Base-by-base conservation (phyloP, 495 filamentous ascomycete species). In the Hypomontagnella submonticulosa region DNA sequence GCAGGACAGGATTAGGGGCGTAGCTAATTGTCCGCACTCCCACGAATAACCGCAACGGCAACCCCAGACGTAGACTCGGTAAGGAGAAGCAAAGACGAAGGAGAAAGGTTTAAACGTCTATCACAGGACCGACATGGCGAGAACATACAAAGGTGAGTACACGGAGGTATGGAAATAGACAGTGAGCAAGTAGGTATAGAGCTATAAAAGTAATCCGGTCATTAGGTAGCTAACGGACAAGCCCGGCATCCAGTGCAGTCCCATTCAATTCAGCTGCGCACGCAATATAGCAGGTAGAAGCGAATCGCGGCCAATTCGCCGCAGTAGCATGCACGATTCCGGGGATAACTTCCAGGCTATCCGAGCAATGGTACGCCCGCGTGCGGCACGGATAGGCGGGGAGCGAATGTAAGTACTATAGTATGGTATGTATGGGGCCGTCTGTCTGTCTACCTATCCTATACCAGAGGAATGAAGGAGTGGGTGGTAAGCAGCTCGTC, bases 91-190 rank as follows among this genome's bases (percentile, higher is more conserved):
- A 23, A 16, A 16, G 15, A 23, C 13, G 16, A 16, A 16, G 15
- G 15, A 9, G 16, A 10, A 34, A 18, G 20, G 12, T 33, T 12
- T 33, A 47, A 18, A 19, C 7, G 5, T 30, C n/a, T 37, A 62
- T 41, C 58, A 55, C 32, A 32, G 56, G 37, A 50, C 27, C 27
- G 43, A 43, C 60, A 54, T 62, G 42, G 50, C 40, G 41, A 30
- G 33, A 13, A 40, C 15, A 38, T 27, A 47, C 11, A 20, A 18
- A 34, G 41, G 7, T 20, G 10, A 38, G 18, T n/a, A n/a, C 20
- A 27, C 23, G 23, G 23, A 27, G 6, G 23, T 3, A 27, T 3
- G 23, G 2, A 27, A 27, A n/a, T n/a, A n/a, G n/a, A n/a, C n/a
- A n/a, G n/a, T n/a, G 23, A 27, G 23, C 3, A 3, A 27, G 6